A percentile compares a stretch with the other conserved stretches of the same genome.
phyloP scores from a whole-genome alignment of 768 basidiomycete species.

The Lentinula aciculospora region DNA sequence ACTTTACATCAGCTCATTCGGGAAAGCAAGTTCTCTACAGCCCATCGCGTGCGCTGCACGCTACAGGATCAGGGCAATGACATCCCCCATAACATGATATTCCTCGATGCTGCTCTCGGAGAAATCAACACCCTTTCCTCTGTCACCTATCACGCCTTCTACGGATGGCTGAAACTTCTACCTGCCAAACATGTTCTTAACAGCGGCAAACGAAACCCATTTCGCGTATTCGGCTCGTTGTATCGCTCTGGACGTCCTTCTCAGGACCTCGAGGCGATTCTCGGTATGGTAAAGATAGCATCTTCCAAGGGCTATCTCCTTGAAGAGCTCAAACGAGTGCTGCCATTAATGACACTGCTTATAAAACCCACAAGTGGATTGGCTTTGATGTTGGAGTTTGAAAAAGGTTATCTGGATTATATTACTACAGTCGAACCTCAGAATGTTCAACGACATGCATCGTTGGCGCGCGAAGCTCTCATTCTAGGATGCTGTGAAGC shows the following conservation, averaged over 20 bases:
- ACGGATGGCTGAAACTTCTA: background rate
- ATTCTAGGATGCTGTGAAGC: background rate
- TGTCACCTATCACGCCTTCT: background rate
- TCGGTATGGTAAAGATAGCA: slow-evolving; percentile 2
- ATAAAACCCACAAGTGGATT: background rate
- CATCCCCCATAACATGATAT: slow-evolving; percentile 3
- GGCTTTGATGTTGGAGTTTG: background rate
- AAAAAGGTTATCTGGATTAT: background rate
- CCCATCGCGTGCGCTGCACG: background rate
- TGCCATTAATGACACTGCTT: background rate
- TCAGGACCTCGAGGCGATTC: background rate
- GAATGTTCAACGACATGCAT: background rate
- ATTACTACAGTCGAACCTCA: background rate
- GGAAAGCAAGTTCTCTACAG: background rate
- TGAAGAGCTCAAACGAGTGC: background rate
- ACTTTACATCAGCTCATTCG: background rate
- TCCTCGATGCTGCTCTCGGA: slow-evolving; percentile 3
- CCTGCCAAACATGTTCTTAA: background rate
- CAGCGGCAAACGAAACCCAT: background rate
- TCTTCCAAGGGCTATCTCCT: slow-evolving; percentile 4
- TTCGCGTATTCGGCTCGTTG: background rate
- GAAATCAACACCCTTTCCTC: slow-evolving; percentile 4
- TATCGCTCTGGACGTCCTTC: background rate
- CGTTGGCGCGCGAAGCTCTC: background rate
- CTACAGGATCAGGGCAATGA: background rate